phyloP scores from a whole-genome alignment of 768 basidiomycete genomes.

The Phanerochaete sordida region DNA sequence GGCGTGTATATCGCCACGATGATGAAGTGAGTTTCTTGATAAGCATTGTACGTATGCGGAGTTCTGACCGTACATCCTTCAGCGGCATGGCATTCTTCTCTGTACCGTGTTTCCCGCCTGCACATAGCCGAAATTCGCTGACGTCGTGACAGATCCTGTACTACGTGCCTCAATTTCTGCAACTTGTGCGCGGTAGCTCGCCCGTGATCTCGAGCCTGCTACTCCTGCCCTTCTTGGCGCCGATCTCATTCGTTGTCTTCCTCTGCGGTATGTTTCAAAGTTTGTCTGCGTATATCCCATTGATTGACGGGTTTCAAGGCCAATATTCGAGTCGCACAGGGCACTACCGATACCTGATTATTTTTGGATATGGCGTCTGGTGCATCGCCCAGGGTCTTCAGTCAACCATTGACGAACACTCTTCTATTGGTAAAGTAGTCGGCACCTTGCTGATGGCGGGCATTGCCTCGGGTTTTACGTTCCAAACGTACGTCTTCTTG shows the following conservation, averaged over 20 bases:
- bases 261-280: slow-evolving; percentile 3
- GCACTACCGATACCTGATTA: slow-evolving; percentile 30
- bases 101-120: neutral
- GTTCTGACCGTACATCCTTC: neutral
- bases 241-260: slow-evolving; percentile 18
- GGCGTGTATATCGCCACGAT: slow-evolving; percentile 29
- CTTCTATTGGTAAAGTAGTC: slow-evolving; percentile 28
- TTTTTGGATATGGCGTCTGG: slow-evolving; percentile 28
- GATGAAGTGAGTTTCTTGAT: slow-evolving; percentile 12
- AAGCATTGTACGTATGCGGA: neutral
- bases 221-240: slow-evolving; percentile 35
- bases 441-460: slow-evolving; percentile 35
- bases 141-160: slow-evolving; percentile 17
- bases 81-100: slow-evolving; percentile 21
- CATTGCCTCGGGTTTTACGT: slow-evolving; percentile 31
- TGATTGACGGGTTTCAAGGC: neutral
- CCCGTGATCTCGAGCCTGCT: slow-evolving; percentile 37
- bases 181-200: slow-evolving; percentile 35
- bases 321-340: slow-evolving; percentile 19
- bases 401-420: slow-evolving; percentile 30
- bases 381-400: slow-evolving; percentile 36
- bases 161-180: slow-evolving; percentile 38
- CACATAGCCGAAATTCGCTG: neutral
- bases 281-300: neutral
- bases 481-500: slow-evolving; percentile 13